Base-by-base conservation (phyloP, 2,329 filamentous ascomycete species). In the Penicillium griseofulvum region DNA sequence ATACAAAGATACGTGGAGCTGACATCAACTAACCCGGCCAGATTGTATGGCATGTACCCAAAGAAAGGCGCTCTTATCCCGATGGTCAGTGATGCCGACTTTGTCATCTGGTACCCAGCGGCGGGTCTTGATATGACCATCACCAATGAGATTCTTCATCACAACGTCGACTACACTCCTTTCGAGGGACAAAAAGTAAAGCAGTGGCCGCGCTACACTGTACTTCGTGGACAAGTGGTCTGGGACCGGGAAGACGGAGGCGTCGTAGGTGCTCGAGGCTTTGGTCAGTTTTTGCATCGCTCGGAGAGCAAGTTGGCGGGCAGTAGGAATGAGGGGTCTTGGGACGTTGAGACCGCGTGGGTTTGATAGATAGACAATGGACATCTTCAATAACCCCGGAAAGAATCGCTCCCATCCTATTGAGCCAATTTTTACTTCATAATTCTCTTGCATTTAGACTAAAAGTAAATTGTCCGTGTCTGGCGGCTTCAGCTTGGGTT, bases 21-120 rank as follows among this genome's bases (percentile, higher is more conserved):
- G n/a, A 78, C 75, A 1, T 68, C 71, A 3, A 71, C 72, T 0
- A 79, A 78, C 48, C 71, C 76, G 1, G 77, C 77, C 0, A 78
- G 74, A 60, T 60, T 78, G 26, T 79, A 78, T 56, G 76, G 76
- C 0, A 63, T 78, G 2, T 67, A 66, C 12, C 68, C 69, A 2
- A 61, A 58, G 29, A 78, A 78, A 50, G 76, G 76, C 0, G 69
- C 67, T 2, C 71, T 78, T 28, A 68, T 72, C 0, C 75, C 76
- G 4, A 76, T 74, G 1, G 33, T 48, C 11, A 73, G 72, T 49
- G 76, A 78, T 59, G 76, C 76, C 1, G 77, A 78, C 56, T 53
- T 78, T 11, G 70, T 75, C 14, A 74, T 79, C 75, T 60, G 47
- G 57, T 54, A 45, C 41, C 58, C 50, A 4, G 54, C 47, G 2